Conservation (phyloP, 2,329 filamentous ascomycete genomes). For the Trichocomaceae sp. region DNA sequence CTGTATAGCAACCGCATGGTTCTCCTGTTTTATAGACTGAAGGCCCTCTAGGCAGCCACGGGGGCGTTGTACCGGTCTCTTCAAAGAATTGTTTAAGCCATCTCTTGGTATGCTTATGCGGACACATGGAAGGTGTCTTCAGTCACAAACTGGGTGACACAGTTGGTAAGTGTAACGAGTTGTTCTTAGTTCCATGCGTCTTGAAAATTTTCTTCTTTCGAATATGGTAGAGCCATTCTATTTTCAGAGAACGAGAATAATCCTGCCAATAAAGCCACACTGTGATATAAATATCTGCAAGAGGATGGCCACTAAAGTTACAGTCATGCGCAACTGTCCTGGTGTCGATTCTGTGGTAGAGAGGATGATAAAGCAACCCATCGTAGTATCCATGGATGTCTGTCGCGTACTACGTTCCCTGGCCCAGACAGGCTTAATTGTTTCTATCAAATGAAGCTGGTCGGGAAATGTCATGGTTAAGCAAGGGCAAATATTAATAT, state of each 20-base stretch:
- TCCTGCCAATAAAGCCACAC: background rate
- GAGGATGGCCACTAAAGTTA: background rate
- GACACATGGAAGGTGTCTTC: background rate
- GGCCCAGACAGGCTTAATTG: background rate
- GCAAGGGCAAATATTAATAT: background rate
- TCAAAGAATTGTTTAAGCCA: slow-evolving; percentile 1
- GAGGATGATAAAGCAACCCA: background rate
- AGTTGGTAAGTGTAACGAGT: background rate
- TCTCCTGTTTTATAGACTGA: too few relatives aligned
- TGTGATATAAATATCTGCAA: background rate
- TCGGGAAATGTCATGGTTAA: background rate
- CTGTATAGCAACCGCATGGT: too few relatives aligned
- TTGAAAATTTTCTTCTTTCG: background rate
- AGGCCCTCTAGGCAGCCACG: too few relatives aligned
- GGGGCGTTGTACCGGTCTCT: background rate
- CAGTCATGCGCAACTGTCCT: background rate
- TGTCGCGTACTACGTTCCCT: background rate
- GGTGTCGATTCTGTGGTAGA: background rate
- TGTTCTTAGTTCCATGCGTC: background rate
- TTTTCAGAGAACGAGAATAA: background rate
- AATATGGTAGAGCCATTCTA: background rate
- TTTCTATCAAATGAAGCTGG: background rate
- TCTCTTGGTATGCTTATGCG: background rate
- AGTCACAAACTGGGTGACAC: background rate
- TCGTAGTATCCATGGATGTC: too few relatives aligned